Base-by-base conservation (phyloP, 1,139 yeast genomes). In the Saccharomyces uvarum region DNA sequence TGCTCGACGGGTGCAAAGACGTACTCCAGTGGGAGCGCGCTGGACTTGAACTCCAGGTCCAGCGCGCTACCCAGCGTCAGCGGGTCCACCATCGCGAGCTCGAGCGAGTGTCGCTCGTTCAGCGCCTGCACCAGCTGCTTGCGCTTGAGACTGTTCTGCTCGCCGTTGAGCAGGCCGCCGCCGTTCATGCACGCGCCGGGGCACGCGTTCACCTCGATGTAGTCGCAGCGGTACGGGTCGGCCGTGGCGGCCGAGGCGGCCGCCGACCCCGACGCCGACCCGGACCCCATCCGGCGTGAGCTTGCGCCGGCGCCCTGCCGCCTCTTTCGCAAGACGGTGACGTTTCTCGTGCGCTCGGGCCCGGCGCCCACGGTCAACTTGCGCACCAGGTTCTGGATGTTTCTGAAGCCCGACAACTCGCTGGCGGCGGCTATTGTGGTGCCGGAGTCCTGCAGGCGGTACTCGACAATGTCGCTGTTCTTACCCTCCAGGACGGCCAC, bases 101-200 rank as follows among this genome's bases (percentile, higher is more conserved):
- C 55, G 13, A 49, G 38, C 4, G 47, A 48, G 27, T 61, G 27
- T 8, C 48, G 32, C 44, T 24, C 13, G n/a, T 28, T 26, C 47
- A 54, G 48, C 29, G 61, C 58, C 27, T 59, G 56, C 7, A 57
- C 27, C 42, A 49, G 51, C 3, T 55, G 47, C 33, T 56, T 29
- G 11, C 48, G 47, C 31, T 32, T 51, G 47, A 49, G 53, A 16
- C 48, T 27, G 32, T 47, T 47, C 11, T 28, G 48, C 41, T 56
- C 60, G 31, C 42, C 59, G 47, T 59, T 62, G 26, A 69, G 49
- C 65, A 90, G 93, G 0, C 99, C 99, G 16, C 99, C 98, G 7
- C 99, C 99, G 66, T 93, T 93, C 56, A 91, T 87, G 66, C 99
- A 93, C 1, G 99, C 99, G 42, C 88, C 89, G 2, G 99, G 99